Percentiles rank a stretch among this genome's conserved stretches.
Evolutionary conservation across 2,329 filamentous ascomycete genomes (phyloP).

Genomic region (Colletotrichum plurivorum): DNA sequence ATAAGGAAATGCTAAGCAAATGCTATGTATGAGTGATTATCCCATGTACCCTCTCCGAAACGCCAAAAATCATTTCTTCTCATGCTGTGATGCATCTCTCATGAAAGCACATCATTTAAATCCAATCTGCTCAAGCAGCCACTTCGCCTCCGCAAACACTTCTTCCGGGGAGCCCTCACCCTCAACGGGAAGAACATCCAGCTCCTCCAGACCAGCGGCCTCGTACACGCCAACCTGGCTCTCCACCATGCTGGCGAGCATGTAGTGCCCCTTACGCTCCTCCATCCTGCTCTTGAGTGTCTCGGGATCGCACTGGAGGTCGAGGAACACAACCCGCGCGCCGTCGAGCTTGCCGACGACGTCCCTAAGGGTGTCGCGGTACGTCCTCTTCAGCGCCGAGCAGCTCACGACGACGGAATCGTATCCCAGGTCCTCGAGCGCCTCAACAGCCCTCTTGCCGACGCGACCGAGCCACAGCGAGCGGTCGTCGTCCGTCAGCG

Average conservation of each 20-base stretch:
- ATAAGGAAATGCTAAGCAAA: neutral
- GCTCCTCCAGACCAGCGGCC: conserved; percentile 46
- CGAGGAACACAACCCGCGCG: conserved; percentile 50
- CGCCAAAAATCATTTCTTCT: conserved; percentile 13
- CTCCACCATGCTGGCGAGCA: conserved; percentile 53
- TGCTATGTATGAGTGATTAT: neutral
- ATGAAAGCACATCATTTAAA: neutral
- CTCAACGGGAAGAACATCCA: conserved; percentile 52
- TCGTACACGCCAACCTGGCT: conserved; percentile 52
- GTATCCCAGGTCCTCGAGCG: conserved; percentile 46
- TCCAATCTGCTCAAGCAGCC: conserved; percentile 39
- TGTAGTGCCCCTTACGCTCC: conserved; percentile 51
- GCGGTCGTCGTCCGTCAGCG: conserved; percentile 52
- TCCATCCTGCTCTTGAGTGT: conserved; percentile 47
- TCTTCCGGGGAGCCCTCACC: conserved; percentile 33
- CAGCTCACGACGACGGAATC: conserved; percentile 53
- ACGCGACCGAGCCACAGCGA: conserved; percentile 49
- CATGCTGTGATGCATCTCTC: neutral
- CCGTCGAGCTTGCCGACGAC: conserved; percentile 33
- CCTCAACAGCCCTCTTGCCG: conserved; percentile 42
- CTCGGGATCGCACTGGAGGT: conserved; percentile 51
- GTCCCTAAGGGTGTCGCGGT: conserved; percentile 51
- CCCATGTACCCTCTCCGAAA: neutral
- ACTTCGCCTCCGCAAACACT: conserved; percentile 42
- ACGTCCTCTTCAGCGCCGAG: conserved; percentile 52